These are phyloP conservation scores for Cladosporium sp. DNA, from an alignment of 2,329 filamentous ascomycete genomes.

Conservation along the genomic window DNA sequence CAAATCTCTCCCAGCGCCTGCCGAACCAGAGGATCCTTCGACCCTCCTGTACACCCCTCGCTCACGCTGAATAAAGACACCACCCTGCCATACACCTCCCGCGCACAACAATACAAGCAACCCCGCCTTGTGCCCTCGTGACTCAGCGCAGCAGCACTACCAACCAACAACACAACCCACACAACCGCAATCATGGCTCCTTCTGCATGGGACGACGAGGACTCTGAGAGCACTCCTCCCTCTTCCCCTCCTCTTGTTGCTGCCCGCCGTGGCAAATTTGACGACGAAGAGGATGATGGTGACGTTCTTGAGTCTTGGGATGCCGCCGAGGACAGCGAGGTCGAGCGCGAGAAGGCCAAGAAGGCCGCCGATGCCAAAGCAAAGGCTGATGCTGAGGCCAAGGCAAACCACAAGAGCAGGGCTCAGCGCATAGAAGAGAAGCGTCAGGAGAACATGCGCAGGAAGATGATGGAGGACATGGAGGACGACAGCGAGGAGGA, in stretches of 20 bases:
- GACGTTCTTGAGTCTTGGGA: slow-evolving; percentile 96
- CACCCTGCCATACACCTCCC: background rate
- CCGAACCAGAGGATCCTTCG: background rate
- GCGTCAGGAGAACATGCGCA: slow-evolving; percentile 56
- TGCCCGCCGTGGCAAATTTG: slow-evolving; percentile 58
- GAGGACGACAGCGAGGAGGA: slow-evolving; percentile 61
- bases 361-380: slow-evolving; percentile 82
- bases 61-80: background rate
- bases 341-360: slow-evolving; percentile 89
- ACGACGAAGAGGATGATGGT: slow-evolving; percentile 84
- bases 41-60: background rate
- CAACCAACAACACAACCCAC: background rate
- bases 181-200: slow-evolving; percentile 32
- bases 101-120: slow-evolving; percentile 2
- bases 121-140: slow-evolving; percentile 9
- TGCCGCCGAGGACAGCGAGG: slow-evolving; percentile 92
- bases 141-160: slow-evolving; percentile 3
- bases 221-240: slow-evolving; percentile 50
- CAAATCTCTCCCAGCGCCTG: background rate
- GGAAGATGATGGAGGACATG: slow-evolving; percentile 53
- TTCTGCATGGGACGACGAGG: slow-evolving; percentile 46
- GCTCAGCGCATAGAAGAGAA: slow-evolving; percentile 79
- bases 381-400: slow-evolving; percentile 82
- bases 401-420: slow-evolving; percentile 87
- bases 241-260: slow-evolving; percentile 44